Base-by-base conservation (phyloP, 2,329 filamentous ascomycete species). In the Epichloe amarillans region DNA sequence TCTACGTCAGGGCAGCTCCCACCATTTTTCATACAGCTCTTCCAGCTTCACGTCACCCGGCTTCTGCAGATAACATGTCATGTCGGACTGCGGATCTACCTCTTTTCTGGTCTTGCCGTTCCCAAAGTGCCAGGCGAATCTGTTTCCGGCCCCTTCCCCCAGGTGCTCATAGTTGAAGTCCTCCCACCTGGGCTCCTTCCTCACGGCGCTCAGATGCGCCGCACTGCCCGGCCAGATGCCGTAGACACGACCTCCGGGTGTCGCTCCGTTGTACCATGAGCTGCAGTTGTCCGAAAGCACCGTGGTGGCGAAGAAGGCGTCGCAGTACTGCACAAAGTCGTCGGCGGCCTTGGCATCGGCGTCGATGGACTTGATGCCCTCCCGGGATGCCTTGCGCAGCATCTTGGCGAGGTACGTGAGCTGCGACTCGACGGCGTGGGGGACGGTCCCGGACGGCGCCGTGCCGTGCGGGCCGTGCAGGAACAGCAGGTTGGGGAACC, bases 171-270 rank as follows among this genome's bases (percentile, higher is more conserved):
- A 77, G 52, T 75, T 68, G 61, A 68, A 80, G 50, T 80, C 76
- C 57, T 79, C 76, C 73, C 75, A 79, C 10, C 75, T 61, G 2
- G 75, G 75, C n/a, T 75, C 67, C 21, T 70, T 63, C 23, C 79
- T 69, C 7, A 83, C 70, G 14, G 77, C 71, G 2, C 80, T 81
- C 35, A 80, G 66, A 57, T 84, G 80, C 0, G 75, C 70, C 1
- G 81, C 82, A 56, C 79, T 84, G 0, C 83, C 83, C 0, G 84
- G 84, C 77, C 83, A 88, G 6, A 85, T 61, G 0, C 82, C 83
- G 54, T 85, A 80, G 23, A 88, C 80, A 4, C 82, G 69, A 0
- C 72, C 75, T 0, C 82, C 83, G 0, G 82, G 75, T 5, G 67
- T 66, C 0, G 79, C 80, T 12, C 83, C 80, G 53, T 88, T 88